phyloP scores from a whole-genome alignment of 192 early-diverging fungal species.

The Phycomyces blakesleeanus region DNA sequence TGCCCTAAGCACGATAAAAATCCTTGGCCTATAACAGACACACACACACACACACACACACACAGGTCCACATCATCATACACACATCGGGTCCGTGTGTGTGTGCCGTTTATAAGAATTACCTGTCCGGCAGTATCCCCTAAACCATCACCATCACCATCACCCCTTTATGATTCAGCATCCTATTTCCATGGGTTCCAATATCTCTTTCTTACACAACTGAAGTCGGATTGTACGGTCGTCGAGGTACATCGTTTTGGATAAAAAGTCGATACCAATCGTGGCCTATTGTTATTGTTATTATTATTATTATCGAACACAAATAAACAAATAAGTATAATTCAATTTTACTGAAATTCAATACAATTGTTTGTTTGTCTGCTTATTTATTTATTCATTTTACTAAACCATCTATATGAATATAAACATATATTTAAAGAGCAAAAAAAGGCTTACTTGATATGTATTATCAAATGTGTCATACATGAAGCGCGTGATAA shows the following conservation, averaged over 20 bases:
- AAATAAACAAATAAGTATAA: too few species aligned
- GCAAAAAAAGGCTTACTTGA: constrained; percentile 51
- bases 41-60: too few species aligned
- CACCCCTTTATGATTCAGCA: background rate
- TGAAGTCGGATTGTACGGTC: constrained; percentile 96
- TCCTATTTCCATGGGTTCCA: background rate
- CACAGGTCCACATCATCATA: background rate
- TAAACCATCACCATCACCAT: too few species aligned
- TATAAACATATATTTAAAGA: too few species aligned
- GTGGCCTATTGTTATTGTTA: too few species aligned
- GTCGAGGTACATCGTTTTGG: constrained; percentile 98
- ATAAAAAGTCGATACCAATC: constrained; percentile 97
- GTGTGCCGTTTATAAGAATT: background rate
- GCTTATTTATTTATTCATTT: too few species aligned
- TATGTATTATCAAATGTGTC: constrained; percentile 99
- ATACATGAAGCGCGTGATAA: constrained; percentile 99
- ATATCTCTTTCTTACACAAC: constrained; percentile 57
- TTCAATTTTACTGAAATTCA: too few species aligned
- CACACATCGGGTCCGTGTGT: background rate
- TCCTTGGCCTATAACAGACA: background rate
- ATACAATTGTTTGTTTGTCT: constrained; percentile 6
- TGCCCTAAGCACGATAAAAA: background rate
- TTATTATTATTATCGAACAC: too few species aligned
- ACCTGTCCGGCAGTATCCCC: constrained; percentile 98
- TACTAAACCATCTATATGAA: too few species aligned